Conservation (phyloP, 169 alveolate species). For the Plasmodium blacklocki region DNA sequence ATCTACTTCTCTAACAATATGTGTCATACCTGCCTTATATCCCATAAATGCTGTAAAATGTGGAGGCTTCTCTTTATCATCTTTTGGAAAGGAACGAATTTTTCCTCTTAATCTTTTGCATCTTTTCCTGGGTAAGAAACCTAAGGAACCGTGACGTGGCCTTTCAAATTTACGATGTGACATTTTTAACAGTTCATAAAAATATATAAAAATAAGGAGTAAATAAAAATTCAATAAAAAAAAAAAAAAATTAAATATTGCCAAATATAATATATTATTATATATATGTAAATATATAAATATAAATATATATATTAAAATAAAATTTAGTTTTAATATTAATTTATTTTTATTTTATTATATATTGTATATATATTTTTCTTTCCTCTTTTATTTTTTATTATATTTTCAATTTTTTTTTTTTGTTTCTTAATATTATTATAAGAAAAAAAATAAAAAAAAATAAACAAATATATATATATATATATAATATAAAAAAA, state of each 20-base stretch:
- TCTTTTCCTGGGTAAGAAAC: slow-evolving; percentile 98
- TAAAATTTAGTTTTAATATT: background rate
- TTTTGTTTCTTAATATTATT: no score
- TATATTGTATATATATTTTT: no score
- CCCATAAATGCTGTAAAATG: slow-evolving; percentile 99
- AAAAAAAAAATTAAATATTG: background rate
- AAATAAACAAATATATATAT: no score
- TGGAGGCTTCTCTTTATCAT: slow-evolving; percentile 95
- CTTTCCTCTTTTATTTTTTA: no score
- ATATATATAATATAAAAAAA: no score
- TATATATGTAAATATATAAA: slow-evolving; percentile 1
- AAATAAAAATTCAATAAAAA: background rate
- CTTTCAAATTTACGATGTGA: slow-evolving; percentile 99
- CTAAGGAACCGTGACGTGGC: slow-evolving; percentile 99
- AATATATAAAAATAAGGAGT: background rate
- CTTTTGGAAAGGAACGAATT: slow-evolving; percentile 98
- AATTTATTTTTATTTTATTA: no score
- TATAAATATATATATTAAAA: background rate
- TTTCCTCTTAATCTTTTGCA: slow-evolving; percentile 93
- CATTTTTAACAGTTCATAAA: slow-evolving; percentile 87
- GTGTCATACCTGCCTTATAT: slow-evolving; percentile 99
- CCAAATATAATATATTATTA: background rate
- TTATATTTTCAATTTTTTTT: no score
- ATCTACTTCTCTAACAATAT: slow-evolving; percentile 98
- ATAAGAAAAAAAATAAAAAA: no score